Evolutionary conservation across 2,329 filamentous ascomycete species (phyloP).

Genomic region (Diaporthe citrichinensis): DNA sequence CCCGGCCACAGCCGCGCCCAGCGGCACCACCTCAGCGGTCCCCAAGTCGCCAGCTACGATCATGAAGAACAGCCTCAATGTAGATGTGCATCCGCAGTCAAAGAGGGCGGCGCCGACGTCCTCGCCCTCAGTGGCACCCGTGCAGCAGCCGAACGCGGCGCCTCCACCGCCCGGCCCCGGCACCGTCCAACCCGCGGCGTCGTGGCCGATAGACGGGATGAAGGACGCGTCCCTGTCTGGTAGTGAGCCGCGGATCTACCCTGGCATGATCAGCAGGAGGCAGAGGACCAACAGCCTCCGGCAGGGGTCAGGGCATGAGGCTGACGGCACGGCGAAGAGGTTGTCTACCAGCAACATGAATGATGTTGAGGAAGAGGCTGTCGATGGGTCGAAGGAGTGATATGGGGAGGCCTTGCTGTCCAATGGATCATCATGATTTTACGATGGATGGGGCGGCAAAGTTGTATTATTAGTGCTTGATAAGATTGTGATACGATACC

Average conservation of each 20-base stretch:
- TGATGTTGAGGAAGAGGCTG: constrained; percentile 26
- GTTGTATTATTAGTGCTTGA: constrained; percentile 13
- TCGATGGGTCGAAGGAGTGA: constrained; percentile 12
- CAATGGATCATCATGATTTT: not conserved
- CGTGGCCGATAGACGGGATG: constrained; percentile 50
- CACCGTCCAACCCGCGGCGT: not conserved
- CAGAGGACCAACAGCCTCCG: constrained; percentile 60
- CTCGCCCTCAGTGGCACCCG: constrained; percentile 21
- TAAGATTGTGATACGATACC: constrained; percentile 16
- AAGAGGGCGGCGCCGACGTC: constrained; percentile 37
- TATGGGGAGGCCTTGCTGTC: not conserved
- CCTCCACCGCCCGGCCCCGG: not conserved
- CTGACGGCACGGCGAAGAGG: constrained; percentile 47
- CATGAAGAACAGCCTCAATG: constrained; percentile 42
- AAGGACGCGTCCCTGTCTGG: constrained; percentile 66
- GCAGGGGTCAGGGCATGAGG: constrained; percentile 55
- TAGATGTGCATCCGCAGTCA: constrained; percentile 4
- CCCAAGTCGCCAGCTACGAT: constrained; percentile 46
- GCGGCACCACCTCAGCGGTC: constrained; percentile 24
- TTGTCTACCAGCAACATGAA: not conserved
- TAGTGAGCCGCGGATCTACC: constrained; percentile 78
- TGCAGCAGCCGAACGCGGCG: constrained; percentile 19
- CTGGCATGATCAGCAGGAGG: constrained; percentile 72
- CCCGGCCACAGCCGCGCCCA: constrained; percentile 10
- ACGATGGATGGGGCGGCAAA: not conserved